Conservation (phyloP, 768 basidiomycete species). For the Neoboletus subvelutipes region DNA sequence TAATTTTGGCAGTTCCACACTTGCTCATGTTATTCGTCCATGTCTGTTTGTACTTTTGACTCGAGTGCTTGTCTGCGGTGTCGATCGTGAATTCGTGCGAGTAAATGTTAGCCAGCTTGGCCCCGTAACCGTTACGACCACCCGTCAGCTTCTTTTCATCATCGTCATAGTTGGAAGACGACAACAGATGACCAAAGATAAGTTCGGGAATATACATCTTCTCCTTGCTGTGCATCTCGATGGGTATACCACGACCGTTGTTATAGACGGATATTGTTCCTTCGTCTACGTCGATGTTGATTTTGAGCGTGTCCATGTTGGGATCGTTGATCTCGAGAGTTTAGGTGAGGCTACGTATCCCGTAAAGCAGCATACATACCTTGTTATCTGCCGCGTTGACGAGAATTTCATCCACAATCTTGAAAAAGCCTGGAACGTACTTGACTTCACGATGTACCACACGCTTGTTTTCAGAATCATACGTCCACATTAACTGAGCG, state of each 20-base stretch:
- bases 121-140: slow-evolving; percentile 97
- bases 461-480: slow-evolving; percentile 76
- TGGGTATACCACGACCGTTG: slow-evolving; percentile 94
- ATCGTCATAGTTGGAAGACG: slow-evolving; percentile 97
- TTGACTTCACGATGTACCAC: slow-evolving; percentile 83
- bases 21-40: slow-evolving; percentile 93
- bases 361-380: slow-evolving; percentile 45
- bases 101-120: slow-evolving; percentile 98
- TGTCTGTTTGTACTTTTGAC: slow-evolving; percentile 92
- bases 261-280: slow-evolving; percentile 91
- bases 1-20: slow-evolving; percentile 89
- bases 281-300: slow-evolving; percentile 81
- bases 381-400: slow-evolving; percentile 99
- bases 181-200: slow-evolving; percentile 93
- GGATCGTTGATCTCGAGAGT: slow-evolving; percentile 78
- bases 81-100: slow-evolving; percentile 95
- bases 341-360: neutral
- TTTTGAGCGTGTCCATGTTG: slow-evolving; percentile 88
- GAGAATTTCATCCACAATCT: slow-evolving; percentile 98
- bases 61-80: slow-evolving; percentile 83
- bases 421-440: slow-evolving; percentile 97
- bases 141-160: slow-evolving; percentile 98
- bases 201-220: slow-evolving; percentile 95
- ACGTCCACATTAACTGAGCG: slow-evolving; percentile 91
- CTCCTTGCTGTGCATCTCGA: slow-evolving; percentile 91